Base-by-base conservation (phyloP, 345 rosid species). In the Lenwebbia sp. region DNA sequence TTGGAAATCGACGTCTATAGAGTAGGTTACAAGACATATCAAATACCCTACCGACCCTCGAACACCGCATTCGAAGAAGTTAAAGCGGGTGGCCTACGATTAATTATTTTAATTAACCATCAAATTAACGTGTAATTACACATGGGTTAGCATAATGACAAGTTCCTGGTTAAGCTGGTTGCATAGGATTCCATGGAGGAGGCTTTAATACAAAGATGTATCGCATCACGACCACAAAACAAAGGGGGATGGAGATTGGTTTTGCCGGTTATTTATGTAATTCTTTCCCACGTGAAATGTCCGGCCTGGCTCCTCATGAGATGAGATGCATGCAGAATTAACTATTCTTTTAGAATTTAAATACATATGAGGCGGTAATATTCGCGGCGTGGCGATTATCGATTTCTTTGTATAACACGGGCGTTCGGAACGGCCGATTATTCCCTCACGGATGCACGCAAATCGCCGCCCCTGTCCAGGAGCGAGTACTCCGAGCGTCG, bases 401-500 rank as follows among this genome's bases (percentile, higher is more conserved):
- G 56, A 54, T 54, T 54, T 21, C 78, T 37, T 0, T 5, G 13
- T 0, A 9, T 3, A 9, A 19, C 13, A 65, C 0, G 0, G 6
- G 0, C 9, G 21, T 17, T 30, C 44, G 0, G 13, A 65, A 8
- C 0, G 0, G 0, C 44, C 19, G 0, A 19, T 33, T 9, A 33
- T 33, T 65, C 25, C 7, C 23, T 65, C 44, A 4, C 1, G 12
- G 44, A 17, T 8, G 44, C 25, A 19, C 6, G 10, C 22, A 19
- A 62, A 3, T 62, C 2, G 5, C 75, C 2, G 41, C 41, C 41
- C 40, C 19, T 4, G 2, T 62, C 76, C 41, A 4, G 76, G 44
- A 30, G 41, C 23, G 44, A 2, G 76, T 8, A 28, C 22, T 3
- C 41, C 22, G 21, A 28, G 0, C 74, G 2, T 60, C 0, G 19